Conservation (phyloP, 2,329 filamentous ascomycete genomes). For the Claviceps africana region DNA sequence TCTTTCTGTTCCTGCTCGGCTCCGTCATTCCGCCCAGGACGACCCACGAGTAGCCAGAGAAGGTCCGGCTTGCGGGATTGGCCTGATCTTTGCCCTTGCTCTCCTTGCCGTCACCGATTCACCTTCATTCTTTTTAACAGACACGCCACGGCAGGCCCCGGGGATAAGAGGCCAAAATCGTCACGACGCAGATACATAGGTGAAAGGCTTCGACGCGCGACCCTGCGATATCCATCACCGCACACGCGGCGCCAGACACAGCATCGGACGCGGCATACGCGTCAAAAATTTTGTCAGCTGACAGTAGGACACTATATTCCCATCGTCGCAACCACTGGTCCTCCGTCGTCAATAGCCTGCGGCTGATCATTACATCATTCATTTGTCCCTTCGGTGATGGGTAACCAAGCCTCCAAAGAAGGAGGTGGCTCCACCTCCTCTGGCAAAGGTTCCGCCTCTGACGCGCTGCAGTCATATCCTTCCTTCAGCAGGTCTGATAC, state of each 20-base stretch:
- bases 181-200: background rate
- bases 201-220: conserved; percentile 11
- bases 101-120: background rate
- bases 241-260: conserved; percentile 2
- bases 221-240: conserved; percentile 14
- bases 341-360: background rate
- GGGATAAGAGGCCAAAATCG: background rate
- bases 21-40: conserved; percentile 40
- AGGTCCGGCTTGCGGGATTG: background rate
- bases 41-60: conserved; percentile 2
- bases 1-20: conserved; percentile 33
- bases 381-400: conserved; percentile 37
- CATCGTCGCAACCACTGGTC: conserved; percentile 8
- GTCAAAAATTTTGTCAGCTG: background rate
- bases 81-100: background rate
- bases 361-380: background rate
- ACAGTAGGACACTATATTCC: background rate
- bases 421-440: conserved; percentile 30
- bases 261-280: background rate
- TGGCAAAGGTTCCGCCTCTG: conserved; percentile 34
- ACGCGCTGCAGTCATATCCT: conserved; percentile 64
- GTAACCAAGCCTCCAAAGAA: conserved; percentile 59
- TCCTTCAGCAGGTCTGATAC: conserved; percentile 89
- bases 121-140: background rate
- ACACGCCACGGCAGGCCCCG: background rate